These are phyloP conservation scores for Pyrenochaeta sp. DNA, from an alignment of 2,329 filamentous ascomycete genomes.

Conservation along the genomic window DNA sequence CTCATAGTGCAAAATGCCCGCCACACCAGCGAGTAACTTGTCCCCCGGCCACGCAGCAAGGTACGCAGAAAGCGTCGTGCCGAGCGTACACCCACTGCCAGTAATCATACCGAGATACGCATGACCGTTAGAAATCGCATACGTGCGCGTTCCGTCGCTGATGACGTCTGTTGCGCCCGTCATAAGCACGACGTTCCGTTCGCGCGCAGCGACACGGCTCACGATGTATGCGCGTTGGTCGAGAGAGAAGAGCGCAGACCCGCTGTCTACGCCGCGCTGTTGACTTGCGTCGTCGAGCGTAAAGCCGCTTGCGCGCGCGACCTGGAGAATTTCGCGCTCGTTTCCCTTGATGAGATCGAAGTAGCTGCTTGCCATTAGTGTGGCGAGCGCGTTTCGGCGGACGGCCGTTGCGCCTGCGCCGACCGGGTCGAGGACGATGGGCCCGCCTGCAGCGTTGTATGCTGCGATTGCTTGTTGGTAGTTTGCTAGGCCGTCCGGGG, in stretches of 20 bases:
- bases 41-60: constrained; percentile 58
- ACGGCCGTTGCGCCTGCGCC: constrained; percentile 84
- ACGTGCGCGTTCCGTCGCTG: constrained; percentile 74
- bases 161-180: constrained; percentile 82
- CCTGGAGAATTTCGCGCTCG: constrained; percentile 82
- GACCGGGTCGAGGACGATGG: constrained; percentile 88
- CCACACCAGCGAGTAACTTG: constrained; percentile 72
- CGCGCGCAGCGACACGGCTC: constrained; percentile 69
- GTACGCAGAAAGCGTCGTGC: constrained; percentile 80
- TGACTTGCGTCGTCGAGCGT: constrained; percentile 52
- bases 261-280: constrained; percentile 87
- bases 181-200: constrained; percentile 79
- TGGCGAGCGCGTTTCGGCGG: constrained; percentile 74
- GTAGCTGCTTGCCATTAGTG: constrained; percentile 76
- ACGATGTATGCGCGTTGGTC: constrained; percentile 71
- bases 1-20: constrained; percentile 80
- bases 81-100: constrained; percentile 81
- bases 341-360: constrained; percentile 95
- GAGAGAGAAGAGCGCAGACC: constrained; percentile 61
- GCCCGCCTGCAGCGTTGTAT: constrained; percentile 79
- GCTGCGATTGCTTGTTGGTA: constrained; percentile 78
- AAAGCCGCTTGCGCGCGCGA: constrained; percentile 63
- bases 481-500: constrained; percentile 74
- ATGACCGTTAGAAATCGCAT: constrained; percentile 80
- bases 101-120: constrained; percentile 74